Conservation (phyloP, 495 filamentous ascomycete species). For the Penicillium chermesinum region DNA sequence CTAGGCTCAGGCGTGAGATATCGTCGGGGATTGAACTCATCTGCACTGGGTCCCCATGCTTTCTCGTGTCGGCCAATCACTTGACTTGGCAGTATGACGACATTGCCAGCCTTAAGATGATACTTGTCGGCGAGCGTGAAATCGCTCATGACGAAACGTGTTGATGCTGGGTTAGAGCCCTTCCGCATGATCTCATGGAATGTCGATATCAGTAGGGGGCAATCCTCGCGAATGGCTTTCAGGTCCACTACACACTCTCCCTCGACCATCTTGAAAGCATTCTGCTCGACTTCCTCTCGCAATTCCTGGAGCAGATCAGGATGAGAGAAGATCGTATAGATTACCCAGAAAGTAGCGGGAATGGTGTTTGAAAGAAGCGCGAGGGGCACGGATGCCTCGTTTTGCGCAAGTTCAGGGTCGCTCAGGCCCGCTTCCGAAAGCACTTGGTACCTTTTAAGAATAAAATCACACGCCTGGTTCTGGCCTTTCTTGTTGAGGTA, state of each 20-base stretch:
- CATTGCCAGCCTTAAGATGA: constrained; percentile 23
- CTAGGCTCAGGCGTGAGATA: constrained; percentile 17
- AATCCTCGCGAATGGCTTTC: constrained; percentile 29
- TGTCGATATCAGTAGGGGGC: constrained; percentile 33
- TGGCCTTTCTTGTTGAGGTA: constrained; percentile 36
- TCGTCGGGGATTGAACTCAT: constrained; percentile 27
- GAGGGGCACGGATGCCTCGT: constrained; percentile 32
- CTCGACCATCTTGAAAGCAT: constrained; percentile 9
- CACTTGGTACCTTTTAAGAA: constrained; percentile 27
- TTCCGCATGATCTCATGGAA: constrained; percentile 37
- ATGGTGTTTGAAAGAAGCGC: constrained; percentile 44
- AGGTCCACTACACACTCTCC: constrained; percentile 29
- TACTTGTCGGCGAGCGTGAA: constrained; percentile 26
- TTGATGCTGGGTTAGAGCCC: constrained; percentile 16
- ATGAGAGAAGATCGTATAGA: constrained; percentile 37
- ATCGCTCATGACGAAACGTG: constrained; percentile 28
- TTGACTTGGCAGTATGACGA: constrained; percentile 22
- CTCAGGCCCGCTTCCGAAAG: constrained; percentile 26
- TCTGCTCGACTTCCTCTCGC: constrained; percentile 26
- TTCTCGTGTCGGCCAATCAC: constrained; percentile 14
- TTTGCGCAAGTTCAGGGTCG: constrained; percentile 37
- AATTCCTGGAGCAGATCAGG: constrained; percentile 32
- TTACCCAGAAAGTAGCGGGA: constrained; percentile 42
- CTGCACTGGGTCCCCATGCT: constrained; percentile 25
- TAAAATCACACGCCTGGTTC: constrained; percentile 28